Evolutionary conservation across 2,329 filamentous ascomycete species (phyloP).

Genomic region (Trichoderma sp.): DNA sequence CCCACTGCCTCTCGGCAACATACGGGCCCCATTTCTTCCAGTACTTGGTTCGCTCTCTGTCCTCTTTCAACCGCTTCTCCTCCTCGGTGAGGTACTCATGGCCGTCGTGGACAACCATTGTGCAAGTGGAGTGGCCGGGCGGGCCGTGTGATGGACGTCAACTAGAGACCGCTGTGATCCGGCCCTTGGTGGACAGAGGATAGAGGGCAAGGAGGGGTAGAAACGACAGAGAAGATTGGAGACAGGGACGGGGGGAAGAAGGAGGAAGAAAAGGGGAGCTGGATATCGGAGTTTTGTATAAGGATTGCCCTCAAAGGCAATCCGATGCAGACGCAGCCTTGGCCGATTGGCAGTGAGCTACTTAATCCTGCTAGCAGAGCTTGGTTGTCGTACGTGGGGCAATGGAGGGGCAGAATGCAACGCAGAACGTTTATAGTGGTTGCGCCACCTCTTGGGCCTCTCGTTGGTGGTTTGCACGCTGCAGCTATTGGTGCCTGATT

Average conservation of each 20-base stretch:
- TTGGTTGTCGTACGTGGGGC: constrained; percentile 25
- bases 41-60: constrained; percentile 81
- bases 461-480: neutral
- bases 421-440: constrained; percentile 23
- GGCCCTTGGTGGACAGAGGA: neutral
- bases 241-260: constrained; percentile 13
- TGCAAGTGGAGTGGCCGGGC: constrained; percentile 31
- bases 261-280: constrained; percentile 1
- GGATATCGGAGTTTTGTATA: constrained; percentile 18
- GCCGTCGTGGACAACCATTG: constrained; percentile 88
- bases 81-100: constrained; percentile 88
- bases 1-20: constrained; percentile 92
- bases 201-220: constrained; percentile 1
- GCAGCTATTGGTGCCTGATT: constrained; percentile 23
- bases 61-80: constrained; percentile 86
- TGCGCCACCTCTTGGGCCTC: constrained; percentile 21
- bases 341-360: constrained; percentile 25
- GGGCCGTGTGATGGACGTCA: neutral
- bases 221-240: constrained; percentile 21
- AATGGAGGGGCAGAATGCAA: constrained; percentile 24
- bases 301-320: constrained; percentile 15
- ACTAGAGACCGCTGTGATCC: constrained; percentile 7
- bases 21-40: constrained; percentile 99
- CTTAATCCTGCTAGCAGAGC: constrained; percentile 13
- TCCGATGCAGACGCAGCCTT: constrained; percentile 7